Base-by-base conservation (phyloP, 2,329 filamentous ascomycete species). In the Cladosporium colombiae region DNA sequence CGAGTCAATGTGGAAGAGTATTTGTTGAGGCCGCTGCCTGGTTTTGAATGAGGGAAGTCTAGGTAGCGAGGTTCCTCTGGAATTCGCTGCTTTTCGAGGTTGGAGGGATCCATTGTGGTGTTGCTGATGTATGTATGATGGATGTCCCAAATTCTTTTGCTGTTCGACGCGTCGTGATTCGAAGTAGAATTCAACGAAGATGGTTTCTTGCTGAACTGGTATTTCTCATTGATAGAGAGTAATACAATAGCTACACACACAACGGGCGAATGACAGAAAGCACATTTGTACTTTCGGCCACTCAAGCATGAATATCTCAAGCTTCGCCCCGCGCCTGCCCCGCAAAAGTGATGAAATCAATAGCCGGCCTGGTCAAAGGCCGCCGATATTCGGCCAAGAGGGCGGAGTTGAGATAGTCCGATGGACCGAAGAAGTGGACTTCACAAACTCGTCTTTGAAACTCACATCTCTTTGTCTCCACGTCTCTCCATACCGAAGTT, bases 1-100 rank as follows among this genome's bases (percentile, higher is more conserved):
- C 86, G 88, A 13, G 94, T 98, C 67, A 97, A 81, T 53, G 87
- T 89, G 21, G 91, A 87, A 5, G 93, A 97, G 86, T 91, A 96
- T 67, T 91, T 88, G 80, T 98, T 98, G 70, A 98, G 81, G 23
- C 84, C 84, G n/a, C 82, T 66, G 80, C 82, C 71, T 78, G 83
- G 68, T 82, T 82, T 67, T 81, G 83, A 81, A 71, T 83, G 81
- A 61, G 82, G 82, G 72, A 89, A 89, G 68, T 83, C 78, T 68
- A 89, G 81, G 71, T 86, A 88, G 64, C 80, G 81, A 46, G 82
- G 75, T 66, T 82, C 81, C 69, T 81, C 78, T 37, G 78, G 74
- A 37, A 76, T 72, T 50, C 62, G 70, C 65, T 79, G 74, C 66
- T 78, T 76, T 33, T 76, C 70, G 37, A 70, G 69, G 66, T 79